Evolutionary conservation across 352 stramenopile genomes (phyloP).

Genomic region (Blastocystis sp.): DNA sequence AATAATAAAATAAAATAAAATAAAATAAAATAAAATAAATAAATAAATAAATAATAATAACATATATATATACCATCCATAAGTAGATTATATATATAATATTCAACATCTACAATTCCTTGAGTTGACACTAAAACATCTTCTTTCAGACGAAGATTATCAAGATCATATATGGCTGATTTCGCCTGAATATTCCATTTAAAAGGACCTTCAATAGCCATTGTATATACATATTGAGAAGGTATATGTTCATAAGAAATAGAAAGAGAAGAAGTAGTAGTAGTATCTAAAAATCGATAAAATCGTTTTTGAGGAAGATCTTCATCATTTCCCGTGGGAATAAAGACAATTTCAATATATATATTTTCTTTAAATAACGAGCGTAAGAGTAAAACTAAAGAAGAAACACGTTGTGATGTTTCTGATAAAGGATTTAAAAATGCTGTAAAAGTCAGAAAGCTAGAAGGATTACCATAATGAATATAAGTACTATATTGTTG

Average conservation of each 20-base stretch:
- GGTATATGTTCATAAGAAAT: slow-evolving; percentile 49
- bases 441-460: slow-evolving; percentile 52
- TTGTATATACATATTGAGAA: slow-evolving; percentile 50
- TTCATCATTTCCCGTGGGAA: slow-evolving; percentile 51
- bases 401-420: slow-evolving; percentile 61
- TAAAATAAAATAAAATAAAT: too few species aligned
- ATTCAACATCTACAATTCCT: too few species aligned
- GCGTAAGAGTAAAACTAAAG: slow-evolving; percentile 51
- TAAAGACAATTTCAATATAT: slow-evolving; percentile 43
- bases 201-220: slow-evolving; percentile 43
- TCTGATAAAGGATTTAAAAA: slow-evolving; percentile 69
- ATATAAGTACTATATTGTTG: too few species aligned
- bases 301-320: slow-evolving; percentile 70
- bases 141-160: slow-evolving; percentile 17
- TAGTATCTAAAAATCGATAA: slow-evolving; percentile 58
- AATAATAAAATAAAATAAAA: too few species aligned
- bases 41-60: too few species aligned
- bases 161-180: slow-evolving; percentile 24
- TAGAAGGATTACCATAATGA: too few species aligned
- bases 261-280: slow-evolving; percentile 36
- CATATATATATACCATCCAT: too few species aligned
- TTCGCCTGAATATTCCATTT: slow-evolving; percentile 14
- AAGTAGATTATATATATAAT: too few species aligned
- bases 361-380: slow-evolving; percentile 41
- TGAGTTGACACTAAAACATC: too few species aligned